Evolutionary conservation across 805 yeast species (phyloP), one percentile per base, ranked within the genome.

Genomic region (Blastobotrys muscicola): DNA sequence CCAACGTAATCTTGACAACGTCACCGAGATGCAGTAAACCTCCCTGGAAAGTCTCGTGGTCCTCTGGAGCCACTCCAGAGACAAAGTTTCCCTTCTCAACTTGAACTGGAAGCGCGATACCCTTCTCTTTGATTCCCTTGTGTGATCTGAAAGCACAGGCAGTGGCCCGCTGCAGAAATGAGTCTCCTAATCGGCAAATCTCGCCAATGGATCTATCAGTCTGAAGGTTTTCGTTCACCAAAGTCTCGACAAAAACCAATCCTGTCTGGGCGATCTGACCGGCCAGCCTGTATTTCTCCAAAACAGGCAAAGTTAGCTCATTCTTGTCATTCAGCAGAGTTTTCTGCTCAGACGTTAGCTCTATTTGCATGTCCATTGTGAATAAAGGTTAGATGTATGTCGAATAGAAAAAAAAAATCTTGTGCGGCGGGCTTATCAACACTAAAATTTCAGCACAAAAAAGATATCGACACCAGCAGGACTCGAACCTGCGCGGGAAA

Each of bases 71-170:
- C 63, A 83, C 85, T 8, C 95, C 95, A 45, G 69, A 64, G 15
- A 80, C 75, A 43, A 84, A 71, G 58, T 84, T 87, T 60, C 85
- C 84, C 42, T 84, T 80, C 64, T 87, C 94, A 49, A 92, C 76
- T 42, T 85, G 75, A 12, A 87, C 87, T n/a, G 99, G 98, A 48
- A 75, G 76, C 8, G 96, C 85, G 59, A 92, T 84, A 47, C 97
- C 96, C 66, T 83, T 86, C 69, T 92, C 99, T 31, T 53, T 49
- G 32, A 62, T 64, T 7, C 57, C 40, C 14, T 29, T 38, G 29
- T 67, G 68, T 52, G 67, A 67, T 53, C 69, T 80, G 64, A 75
- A 89, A 29, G 73, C 80, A 44, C 67, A 71, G 45, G 69, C 69
- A 42, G 83, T 67, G 44, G 87, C 73, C 36, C 75, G 67, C 40